phyloP scores from a whole-genome alignment of 805 yeast genomes.

The Ogataea paradorogensis region DNA sequence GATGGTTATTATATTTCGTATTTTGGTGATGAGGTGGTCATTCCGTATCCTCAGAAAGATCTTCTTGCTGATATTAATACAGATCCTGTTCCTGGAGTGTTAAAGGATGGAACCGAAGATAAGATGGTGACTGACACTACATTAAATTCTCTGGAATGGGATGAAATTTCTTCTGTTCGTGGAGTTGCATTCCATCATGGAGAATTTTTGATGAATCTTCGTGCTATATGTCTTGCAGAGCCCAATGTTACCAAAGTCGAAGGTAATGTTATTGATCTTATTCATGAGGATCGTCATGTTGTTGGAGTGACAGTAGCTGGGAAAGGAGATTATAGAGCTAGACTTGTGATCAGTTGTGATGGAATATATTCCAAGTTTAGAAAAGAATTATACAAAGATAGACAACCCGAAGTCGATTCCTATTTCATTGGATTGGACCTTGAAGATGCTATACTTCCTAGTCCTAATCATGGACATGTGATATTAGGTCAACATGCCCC shows the following conservation, averaged over 20 bases:
- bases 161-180: slow-evolving; percentile 49
- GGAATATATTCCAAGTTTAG: slow-evolving; percentile 94
- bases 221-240: slow-evolving; percentile 65
- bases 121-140: slow-evolving; percentile 47
- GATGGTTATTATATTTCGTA: slow-evolving; percentile 79
- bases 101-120: slow-evolving; percentile 57
- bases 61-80: slow-evolving; percentile 44
- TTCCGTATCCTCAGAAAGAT: slow-evolving; percentile 72
- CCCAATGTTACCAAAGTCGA: slow-evolving; percentile 74
- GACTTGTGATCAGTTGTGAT: slow-evolving; percentile 77
- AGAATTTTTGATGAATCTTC: slow-evolving; percentile 71
- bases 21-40: slow-evolving; percentile 51
- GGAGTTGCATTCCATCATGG: slow-evolving; percentile 97
- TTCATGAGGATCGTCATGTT: slow-evolving; percentile 55
- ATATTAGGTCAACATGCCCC: slow-evolving; percentile 86
- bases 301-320: slow-evolving; percentile 67
- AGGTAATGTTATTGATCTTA: slow-evolving; percentile 73
- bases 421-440: slow-evolving; percentile 85
- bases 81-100: slow-evolving; percentile 48
- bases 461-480: slow-evolving; percentile 82
- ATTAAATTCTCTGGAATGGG: slow-evolving; percentile 51
- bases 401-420: slow-evolving; percentile 68
- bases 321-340: slow-evolving; percentile 49
- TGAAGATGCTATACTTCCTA: slow-evolving; percentile 71
- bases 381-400: slow-evolving; percentile 58